Base-by-base conservation (phyloP, 345 rosid genomes). In the Eucalyptus tenuipes region DNA sequence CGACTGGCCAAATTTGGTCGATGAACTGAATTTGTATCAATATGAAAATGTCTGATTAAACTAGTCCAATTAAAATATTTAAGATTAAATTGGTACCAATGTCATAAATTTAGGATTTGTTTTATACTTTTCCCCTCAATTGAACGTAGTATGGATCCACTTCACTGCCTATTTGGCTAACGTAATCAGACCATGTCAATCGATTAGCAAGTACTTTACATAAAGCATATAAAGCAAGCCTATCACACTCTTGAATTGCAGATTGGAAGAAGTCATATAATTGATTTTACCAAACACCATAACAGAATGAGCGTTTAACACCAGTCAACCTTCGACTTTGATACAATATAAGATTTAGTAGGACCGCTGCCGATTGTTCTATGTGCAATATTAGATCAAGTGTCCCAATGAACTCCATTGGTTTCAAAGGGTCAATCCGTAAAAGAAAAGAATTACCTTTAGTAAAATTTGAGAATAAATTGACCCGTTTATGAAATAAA, bases 281-380 rank as follows among this genome's bases (percentile, higher is more conserved):
- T 64, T 64, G 75, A 64, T n/a, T 59, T 27, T 59, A 7, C 75
- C 40, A 64, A 64, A 64, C 20, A 64, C 20, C 2, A 7, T 7
- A 64, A 29, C 10, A 64, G 0, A 64, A 13, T 29, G 37, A 16
- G 18, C 37, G 0, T n/a, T 61, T 31, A 64, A 8, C 37, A 64
- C 20, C 2, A 64, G n/a, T 64, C 37, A 64, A 64, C 6, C 18
- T 14, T 64, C 3, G 1, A 3, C 20, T 64, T 7, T n/a, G 2
- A 15, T n/a, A 64, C 5, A 7, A n/a, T n/a, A 14, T 64, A 0
- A 64, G 2, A 59, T 59, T 59, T 59, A 29, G 1, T 59, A 13
- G 16, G 15, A 27, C 15, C 8, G 0, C 0, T 27, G 0, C 0
- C 3, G 4, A 27, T 22, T 22, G 29, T 55, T 55, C 29, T 1